Evolutionary conservation across 805 yeast genomes (phyloP), one percentile per base, ranked within the genome.

Genomic region (Candida loeiensis): DNA sequence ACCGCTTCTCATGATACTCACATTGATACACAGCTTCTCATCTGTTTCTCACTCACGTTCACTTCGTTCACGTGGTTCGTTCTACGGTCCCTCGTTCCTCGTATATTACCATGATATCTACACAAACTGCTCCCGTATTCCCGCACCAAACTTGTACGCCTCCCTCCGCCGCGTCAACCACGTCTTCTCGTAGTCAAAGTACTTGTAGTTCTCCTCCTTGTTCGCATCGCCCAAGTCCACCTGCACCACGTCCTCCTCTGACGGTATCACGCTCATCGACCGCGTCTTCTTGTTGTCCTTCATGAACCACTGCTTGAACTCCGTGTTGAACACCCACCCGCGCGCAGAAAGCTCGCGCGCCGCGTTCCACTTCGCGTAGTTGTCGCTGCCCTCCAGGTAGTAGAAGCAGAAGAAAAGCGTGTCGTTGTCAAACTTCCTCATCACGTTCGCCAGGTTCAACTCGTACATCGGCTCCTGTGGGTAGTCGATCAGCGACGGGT

Each of bases 391-490:
- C 37, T 67, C 75, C 49, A 81, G 77, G 61, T 89, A 93, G 66
- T 93, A 93, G 64, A 93, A 93, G 37, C 91, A 85, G 70, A 86
- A 93, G 50, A 91, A 90, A 49, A 93, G 64, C 2, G 98, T 91
- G 55, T 89, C 96, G 22, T 80, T 69, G 54, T 88, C 95, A 53
- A 91, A 76, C 52, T 83, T 87, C 19, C 75, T 68, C 63, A 86
- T 71, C 30, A 85, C 61, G 39, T 71, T 68, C 12, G 80, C 71
- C 46, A 81, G 79, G 37, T 79, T 82, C 40, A 77, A 66, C 55
- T 79, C 85, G 43, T 79, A 77, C 61, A 80, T 71, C 22, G 90
- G 90, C 45, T 85, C 93, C 56, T 81, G 87, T 2, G 99, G 99
- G 63, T 87, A 93, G 61, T 82, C 86, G 16, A 85, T 77, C 27